These are phyloP conservation scores for Astragalus glycyphyllos DNA, from an alignment of 306 rosid genomes.

Conservation along the genomic window DNA sequence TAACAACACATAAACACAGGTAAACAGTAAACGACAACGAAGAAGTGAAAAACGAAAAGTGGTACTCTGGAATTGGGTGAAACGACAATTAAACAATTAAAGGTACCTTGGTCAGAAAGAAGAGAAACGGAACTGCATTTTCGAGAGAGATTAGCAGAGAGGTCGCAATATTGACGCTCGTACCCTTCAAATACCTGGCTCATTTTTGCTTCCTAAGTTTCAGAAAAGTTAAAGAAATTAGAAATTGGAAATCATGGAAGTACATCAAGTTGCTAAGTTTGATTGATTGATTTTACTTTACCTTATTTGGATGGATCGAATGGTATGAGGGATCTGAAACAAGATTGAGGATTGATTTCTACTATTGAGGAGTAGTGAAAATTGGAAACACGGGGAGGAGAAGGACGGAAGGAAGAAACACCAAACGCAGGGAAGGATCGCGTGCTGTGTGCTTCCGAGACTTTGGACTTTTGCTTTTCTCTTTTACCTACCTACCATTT, in stretches of 20 bases:
- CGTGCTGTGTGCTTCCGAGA: too few relatives aligned
- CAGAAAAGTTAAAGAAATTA: neutral
- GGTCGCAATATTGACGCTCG: conserved; percentile 94
- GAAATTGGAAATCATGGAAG: conserved; percentile 30
- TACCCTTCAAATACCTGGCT: conserved; percentile 87
- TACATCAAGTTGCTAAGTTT: neutral
- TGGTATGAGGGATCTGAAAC: conserved; percentile 41
- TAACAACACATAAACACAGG: neutral
- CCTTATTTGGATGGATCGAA: conserved; percentile 35
- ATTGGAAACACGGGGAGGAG: too few relatives aligned
- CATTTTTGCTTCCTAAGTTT: conserved; percentile 44
- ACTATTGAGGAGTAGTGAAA: too few relatives aligned
- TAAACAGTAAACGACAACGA: conserved; percentile 21
- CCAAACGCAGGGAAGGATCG: too few relatives aligned
- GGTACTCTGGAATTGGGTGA: neutral
- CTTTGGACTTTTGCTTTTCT: too few relatives aligned
- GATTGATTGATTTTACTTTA: conserved; percentile 38
- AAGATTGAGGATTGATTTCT: too few relatives aligned
- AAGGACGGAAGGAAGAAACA: too few relatives aligned
- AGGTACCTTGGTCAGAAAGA: conserved; percentile 57
- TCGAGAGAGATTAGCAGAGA: conserved; percentile 81
- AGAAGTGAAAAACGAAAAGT: conserved; percentile 22
- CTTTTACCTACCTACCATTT: too few relatives aligned
- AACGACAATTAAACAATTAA: conserved; percentile 25
- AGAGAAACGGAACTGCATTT: conserved; percentile 70